phyloP scores from a whole-genome alignment of 768 basidiomycete genomes.

The Mycena maculata region DNA sequence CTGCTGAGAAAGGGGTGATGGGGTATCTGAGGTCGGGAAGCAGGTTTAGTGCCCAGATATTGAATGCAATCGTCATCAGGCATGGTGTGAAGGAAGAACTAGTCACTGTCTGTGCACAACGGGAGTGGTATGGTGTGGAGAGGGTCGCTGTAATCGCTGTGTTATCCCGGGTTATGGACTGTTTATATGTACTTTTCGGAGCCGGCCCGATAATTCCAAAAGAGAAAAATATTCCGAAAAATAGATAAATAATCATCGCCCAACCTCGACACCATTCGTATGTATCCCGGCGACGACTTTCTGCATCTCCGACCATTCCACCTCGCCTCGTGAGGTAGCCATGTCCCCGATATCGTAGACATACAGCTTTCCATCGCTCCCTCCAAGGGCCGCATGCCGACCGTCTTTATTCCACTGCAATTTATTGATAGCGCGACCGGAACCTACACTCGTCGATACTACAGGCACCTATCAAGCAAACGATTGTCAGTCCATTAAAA shows the following conservation, averaged over 20 bases:
- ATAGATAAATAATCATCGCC: slow-evolving; percentile 12
- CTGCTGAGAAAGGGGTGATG: slow-evolving; percentile 42
- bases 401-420: slow-evolving; percentile 97
- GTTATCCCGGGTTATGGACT: not conserved
- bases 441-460: slow-evolving; percentile 85
- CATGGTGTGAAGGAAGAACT: slow-evolving; percentile 4
- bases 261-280: slow-evolving; percentile 51
- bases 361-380: slow-evolving; percentile 92
- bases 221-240: too few species aligned
- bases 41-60: slow-evolving; percentile 61
- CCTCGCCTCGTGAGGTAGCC: slow-evolving; percentile 81
- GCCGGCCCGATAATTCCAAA: slow-evolving; percentile 1
- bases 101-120: slow-evolving; percentile 1
- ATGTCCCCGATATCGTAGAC: slow-evolving; percentile 96
- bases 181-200: slow-evolving; percentile 6
- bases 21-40: slow-evolving; percentile 35
- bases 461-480: slow-evolving; percentile 77
- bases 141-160: not conserved
- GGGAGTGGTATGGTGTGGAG: slow-evolving; percentile 7
- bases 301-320: slow-evolving; percentile 95
- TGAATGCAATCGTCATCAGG: slow-evolving; percentile 68
- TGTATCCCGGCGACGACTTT: slow-evolving; percentile 83
- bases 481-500: slow-evolving; percentile 16
- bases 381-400: slow-evolving; percentile 88
- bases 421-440: slow-evolving; percentile 92